These are phyloP conservation scores for Colletotrichum liriopes DNA, from an alignment of 2,329 filamentous ascomycete genomes.

Conservation along the genomic window DNA sequence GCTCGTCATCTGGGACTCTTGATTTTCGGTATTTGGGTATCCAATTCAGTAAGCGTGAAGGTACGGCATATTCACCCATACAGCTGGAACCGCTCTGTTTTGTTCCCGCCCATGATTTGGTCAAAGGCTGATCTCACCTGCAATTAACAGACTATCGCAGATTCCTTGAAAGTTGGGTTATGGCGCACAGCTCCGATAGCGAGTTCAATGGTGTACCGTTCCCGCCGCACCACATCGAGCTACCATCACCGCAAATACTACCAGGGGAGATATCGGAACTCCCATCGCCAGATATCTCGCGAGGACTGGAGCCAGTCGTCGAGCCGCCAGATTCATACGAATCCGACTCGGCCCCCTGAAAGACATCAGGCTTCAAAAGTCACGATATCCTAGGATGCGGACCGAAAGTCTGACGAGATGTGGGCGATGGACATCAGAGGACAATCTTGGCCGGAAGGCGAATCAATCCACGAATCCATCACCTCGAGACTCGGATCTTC, in stretches of 20 bases:
- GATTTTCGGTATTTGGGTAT: conserved; percentile 66
- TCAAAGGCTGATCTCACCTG: conserved; percentile 6
- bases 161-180: conserved; percentile 63
- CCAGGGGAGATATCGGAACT: conserved; percentile 48
- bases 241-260: conserved; percentile 63
- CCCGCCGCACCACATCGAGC: conserved; percentile 62
- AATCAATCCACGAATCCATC: background rate
- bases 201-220: conserved; percentile 63
- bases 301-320: conserved; percentile 50
- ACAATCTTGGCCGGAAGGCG: no score
- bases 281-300: conserved; percentile 35
- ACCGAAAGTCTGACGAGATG: background rate
- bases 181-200: conserved; percentile 62
- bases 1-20: conserved; percentile 46
- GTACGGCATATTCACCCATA: conserved; percentile 50
- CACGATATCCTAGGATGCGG: background rate
- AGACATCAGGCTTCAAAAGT: background rate
- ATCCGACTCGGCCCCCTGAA: conserved; percentile 36
- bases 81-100: background rate
- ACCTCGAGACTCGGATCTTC: background rate
- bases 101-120: background rate
- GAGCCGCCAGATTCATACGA: conserved; percentile 48
- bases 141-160: conserved; percentile 58
- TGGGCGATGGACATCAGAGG: no score
- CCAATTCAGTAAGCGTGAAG: conserved; percentile 64